Percentiles rank a stretch among this genome's conserved stretches.
Conservation (phyloP, 768 basidiomycete species). For the Cyathus striatus region DNA sequence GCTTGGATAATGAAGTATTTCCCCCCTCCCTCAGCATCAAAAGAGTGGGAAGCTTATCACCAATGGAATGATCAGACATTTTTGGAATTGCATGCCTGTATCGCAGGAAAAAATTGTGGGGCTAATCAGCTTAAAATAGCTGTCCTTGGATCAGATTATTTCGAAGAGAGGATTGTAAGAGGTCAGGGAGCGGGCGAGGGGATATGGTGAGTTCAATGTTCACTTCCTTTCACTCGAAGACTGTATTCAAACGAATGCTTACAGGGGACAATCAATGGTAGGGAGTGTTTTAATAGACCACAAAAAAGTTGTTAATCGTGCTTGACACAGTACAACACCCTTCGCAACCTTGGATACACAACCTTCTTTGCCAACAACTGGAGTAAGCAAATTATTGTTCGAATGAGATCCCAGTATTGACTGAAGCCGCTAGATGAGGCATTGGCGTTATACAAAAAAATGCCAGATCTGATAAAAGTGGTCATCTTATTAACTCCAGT, state of each 20-base stretch:
- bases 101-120: slow-evolving; percentile 18
- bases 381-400: slow-evolving; percentile 9
- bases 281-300: not conserved
- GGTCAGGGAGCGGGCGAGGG: slow-evolving; percentile 10
- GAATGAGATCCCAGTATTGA: not conserved
- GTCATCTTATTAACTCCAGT: slow-evolving; percentile 17
- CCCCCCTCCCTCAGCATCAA: no score
- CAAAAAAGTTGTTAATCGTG: not conserved
- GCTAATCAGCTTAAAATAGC: slow-evolving; percentile 29
- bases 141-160: slow-evolving; percentile 20
- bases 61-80: slow-evolving; percentile 22
- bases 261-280: slow-evolving; percentile 22
- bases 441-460: slow-evolving; percentile 21
- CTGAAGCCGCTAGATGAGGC: slow-evolving; percentile 13
- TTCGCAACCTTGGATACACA: slow-evolving; percentile 9
- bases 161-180: slow-evolving; percentile 14
- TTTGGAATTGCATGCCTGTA: slow-evolving; percentile 18
- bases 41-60: slow-evolving; percentile 3
- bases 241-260: not conserved
- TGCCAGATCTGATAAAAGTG: slow-evolving; percentile 25
- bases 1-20: no score
- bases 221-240: not conserved
- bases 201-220: slow-evolving; percentile 18
- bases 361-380: slow-evolving; percentile 17
- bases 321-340: not conserved